Base-by-base conservation (phyloP, 495 filamentous ascomycete species). In the Jackrogersella minutella region DNA sequence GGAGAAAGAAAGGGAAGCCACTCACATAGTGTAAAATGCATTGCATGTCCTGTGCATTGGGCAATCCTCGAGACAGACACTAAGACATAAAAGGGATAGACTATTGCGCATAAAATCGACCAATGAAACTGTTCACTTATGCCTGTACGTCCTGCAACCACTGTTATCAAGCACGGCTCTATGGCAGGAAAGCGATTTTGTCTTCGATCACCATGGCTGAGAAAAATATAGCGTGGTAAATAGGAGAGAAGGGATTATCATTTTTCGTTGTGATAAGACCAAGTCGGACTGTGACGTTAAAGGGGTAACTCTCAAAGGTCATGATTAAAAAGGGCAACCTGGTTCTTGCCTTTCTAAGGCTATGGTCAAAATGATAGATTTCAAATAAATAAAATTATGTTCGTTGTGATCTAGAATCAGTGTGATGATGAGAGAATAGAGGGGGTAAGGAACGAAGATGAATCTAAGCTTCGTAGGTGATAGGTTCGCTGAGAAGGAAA, bases 121-220 rank as follows among this genome's bases (percentile, higher is more conserved):
- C 63, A 70, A 67, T 67, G 14, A 59, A 22, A 59, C 43, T 30
- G 26, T 3, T 21, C n/a, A 24, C 36, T 52, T 22, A 66, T 56
- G 59, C 63, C 19, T 55, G 63, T 66, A 62, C 44, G 16, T 58
- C 28, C 54, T 60, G 39, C 56, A 50, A 59, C 47, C 52, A 40
- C 5, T 67, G 62, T 44, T 54, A 8, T 24, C 28, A 69, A 37
- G 60, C 56, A 55, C n/a, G n/a, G n/a, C 36, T 62, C 19, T 44
- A 34, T 33, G 55, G 54, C 41, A 47, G 50, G 44, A 50, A 61
- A 60, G 57, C 43, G 28, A 53, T 56, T 57, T 51, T 61, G 44
- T 46, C 57, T 68, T 64, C 56, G 43, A 62, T 64, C 60, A 39
- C 56, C 43, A 39, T 41, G 43, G 66, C 66, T 53, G 54, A 53